These are phyloP conservation scores for Posidonia oceanica DNA, from an alignment of 116 monocot species.

Conservation along the genomic window DNA sequence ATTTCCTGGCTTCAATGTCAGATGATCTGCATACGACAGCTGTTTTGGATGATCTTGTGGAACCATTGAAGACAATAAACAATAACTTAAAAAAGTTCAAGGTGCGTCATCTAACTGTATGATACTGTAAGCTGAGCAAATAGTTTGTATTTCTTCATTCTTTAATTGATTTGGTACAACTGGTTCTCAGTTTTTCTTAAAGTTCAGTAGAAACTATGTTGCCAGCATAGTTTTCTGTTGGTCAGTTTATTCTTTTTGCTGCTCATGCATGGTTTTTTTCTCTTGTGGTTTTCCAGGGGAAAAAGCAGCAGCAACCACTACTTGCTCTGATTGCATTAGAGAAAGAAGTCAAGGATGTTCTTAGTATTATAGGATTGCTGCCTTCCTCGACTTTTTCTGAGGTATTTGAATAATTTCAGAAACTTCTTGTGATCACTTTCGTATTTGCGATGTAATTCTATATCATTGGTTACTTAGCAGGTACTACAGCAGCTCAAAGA, in stretches of 20 bases:
- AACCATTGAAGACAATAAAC: constrained; percentile 69
- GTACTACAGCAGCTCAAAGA: constrained; percentile 72
- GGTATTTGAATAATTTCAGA: constrained; percentile 20
- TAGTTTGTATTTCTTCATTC: neutral
- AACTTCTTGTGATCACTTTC: neutral
- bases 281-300: constrained; percentile 20
- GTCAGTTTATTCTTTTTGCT: neutral
- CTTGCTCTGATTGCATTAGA: constrained; percentile 49
- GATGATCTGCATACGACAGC: constrained; percentile 78
- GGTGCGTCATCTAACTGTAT: neutral
- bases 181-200: neutral
- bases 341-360: constrained; percentile 52
- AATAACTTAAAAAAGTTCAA: constrained; percentile 60
- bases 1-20: constrained; percentile 61
- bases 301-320: constrained; percentile 43
- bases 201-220: neutral
- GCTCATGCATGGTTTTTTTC: neutral
- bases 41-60: constrained; percentile 68
- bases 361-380: constrained; percentile 52
- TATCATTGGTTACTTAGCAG: constrained; percentile 9
- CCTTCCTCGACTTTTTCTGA: constrained; percentile 35
- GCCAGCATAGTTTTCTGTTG: neutral
- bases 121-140: too few relatives aligned
- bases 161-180: neutral
- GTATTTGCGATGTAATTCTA: neutral